phyloP scores from a whole-genome alignment of 345 rosid species.

The Orychophragmus violaceus region DNA sequence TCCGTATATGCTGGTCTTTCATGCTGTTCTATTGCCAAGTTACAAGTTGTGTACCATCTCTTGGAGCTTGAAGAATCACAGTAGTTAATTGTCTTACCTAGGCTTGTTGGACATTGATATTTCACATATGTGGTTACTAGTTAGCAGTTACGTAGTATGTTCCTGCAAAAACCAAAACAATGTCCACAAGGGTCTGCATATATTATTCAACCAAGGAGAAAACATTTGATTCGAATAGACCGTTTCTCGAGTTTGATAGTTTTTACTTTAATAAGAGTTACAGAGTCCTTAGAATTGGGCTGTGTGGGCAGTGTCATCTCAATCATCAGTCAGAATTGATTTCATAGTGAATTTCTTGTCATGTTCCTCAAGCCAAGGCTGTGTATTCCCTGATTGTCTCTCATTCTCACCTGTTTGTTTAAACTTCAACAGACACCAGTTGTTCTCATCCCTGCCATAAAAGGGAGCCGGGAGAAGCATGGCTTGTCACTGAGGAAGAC shows the following conservation, averaged over 20 bases:
- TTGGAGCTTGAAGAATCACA: background rate
- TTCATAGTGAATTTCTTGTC: background rate
- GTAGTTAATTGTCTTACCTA: background rate
- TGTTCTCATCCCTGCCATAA: slow-evolving; percentile 68
- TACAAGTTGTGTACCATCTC: background rate
- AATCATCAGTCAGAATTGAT: background rate
- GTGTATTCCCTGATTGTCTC: background rate
- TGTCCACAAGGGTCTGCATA: background rate
- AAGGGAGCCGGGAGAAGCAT: slow-evolving; percentile 73
- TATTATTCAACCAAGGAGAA: background rate
- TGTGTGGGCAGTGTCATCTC: background rate
- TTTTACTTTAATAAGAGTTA: background rate
- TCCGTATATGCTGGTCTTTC: background rate
- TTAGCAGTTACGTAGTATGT: background rate
- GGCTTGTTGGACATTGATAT: background rate
- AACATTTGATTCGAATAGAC: background rate
- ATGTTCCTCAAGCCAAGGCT: background rate
- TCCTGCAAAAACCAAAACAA: background rate
- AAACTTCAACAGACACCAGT: slow-evolving; percentile 26
- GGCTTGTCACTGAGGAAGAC: slow-evolving; percentile 42
- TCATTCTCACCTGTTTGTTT: background rate
- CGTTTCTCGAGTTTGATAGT: background rate
- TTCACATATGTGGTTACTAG: background rate
- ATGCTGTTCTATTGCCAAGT: background rate
- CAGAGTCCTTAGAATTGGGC: background rate